Evolutionary conservation across 164 flowering plant genomes (phyloP).

Genomic region (Kalanchoe fedtschenkoi): DNA sequence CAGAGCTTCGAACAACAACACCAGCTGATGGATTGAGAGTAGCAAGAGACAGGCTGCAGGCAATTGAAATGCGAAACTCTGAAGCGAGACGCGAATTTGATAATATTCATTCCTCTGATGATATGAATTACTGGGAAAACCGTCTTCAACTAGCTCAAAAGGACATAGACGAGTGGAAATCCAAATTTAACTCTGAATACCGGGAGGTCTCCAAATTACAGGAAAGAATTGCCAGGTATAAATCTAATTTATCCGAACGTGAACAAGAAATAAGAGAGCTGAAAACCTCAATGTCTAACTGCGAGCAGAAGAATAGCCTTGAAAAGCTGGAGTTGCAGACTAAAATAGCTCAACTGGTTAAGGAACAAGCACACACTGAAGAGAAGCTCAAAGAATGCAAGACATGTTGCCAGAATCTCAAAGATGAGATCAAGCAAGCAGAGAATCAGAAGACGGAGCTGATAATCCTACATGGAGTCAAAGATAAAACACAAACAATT

Average conservation of each 20-base stretch:
- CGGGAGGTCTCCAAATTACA: conserved; percentile 30
- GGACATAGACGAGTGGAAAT: conserved; percentile 24
- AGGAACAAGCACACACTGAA: conserved; percentile 23
- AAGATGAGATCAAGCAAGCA: neutral
- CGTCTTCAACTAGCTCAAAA: conserved; percentile 28
- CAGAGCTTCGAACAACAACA: conserved; percentile 11
- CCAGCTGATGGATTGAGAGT: conserved; percentile 27
- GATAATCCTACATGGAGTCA: conserved; percentile 13
- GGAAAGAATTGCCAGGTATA: conserved; percentile 35
- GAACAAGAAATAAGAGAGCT: conserved; percentile 43
- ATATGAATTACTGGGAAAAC: conserved; percentile 19
- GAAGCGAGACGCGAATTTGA: conserved; percentile 29
- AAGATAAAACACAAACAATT: conserved; percentile 7
- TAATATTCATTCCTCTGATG: conserved; percentile 14
- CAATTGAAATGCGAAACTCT: conserved; percentile 33
- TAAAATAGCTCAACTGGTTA: conserved; percentile 26
- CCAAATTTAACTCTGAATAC: conserved; percentile 26
- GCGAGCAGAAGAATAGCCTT: conserved; percentile 27
- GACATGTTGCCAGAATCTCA: neutral
- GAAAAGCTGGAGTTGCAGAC: conserved; percentile 41
- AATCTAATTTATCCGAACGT: conserved; percentile 36
- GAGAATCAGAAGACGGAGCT: neutral
- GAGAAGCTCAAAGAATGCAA: conserved; percentile 27
- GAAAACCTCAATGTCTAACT: conserved; percentile 35
- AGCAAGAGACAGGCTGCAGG: conserved; percentile 28